A percentile compares a stretch with the other conserved stretches of the same genome.
These are phyloP conservation scores for Camellia lanceoleosa DNA, from an alignment of 148 eudicot genomes.

Conservation along the genomic window DNA sequence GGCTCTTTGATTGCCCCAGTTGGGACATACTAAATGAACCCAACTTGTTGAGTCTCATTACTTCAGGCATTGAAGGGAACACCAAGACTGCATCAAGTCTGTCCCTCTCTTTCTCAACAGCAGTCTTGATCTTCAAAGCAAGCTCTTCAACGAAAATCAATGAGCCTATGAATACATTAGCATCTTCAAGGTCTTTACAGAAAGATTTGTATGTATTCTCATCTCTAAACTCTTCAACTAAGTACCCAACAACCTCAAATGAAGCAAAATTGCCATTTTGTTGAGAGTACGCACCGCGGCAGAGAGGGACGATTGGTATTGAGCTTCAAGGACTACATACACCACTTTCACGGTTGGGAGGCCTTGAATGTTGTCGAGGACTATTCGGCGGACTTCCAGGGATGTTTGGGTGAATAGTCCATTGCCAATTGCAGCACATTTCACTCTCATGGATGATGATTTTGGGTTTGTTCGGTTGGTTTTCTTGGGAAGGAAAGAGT, in stretches of 20 bases:
- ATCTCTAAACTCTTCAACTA: constrained; percentile 97
- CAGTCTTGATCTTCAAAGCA: constrained; percentile 78
- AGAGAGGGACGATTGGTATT: constrained; percentile 87
- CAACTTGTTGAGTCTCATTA: constrained; percentile 93
- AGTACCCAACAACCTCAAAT: constrained; percentile 88
- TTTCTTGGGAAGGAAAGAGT: constrained; percentile 82
- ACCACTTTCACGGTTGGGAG: constrained; percentile 84
- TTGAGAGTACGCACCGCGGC: constrained; percentile 76
- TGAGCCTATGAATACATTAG: constrained; percentile 91
- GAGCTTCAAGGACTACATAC: constrained; percentile 94
- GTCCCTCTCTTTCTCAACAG: constrained; percentile 89
- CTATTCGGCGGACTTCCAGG: constrained; percentile 82
- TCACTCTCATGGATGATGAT: constrained; percentile 41
- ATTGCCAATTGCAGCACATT: constrained; percentile 72
- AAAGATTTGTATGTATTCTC: constrained; percentile 55
- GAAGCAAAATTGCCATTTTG: constrained; percentile 49
- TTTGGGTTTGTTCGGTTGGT: constrained; percentile 32
- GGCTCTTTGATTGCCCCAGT: constrained; percentile 91
- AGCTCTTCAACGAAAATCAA: constrained; percentile 94
- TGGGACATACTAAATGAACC: constrained; percentile 97
- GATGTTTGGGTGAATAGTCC: constrained; percentile 94
- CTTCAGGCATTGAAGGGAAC: constrained; percentile 99
- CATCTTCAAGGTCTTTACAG: constrained; percentile 84
- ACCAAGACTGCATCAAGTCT: constrained; percentile 92
- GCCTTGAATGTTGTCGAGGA: constrained; percentile 53